Conservation (phyloP, 2,329 filamentous ascomycete genomes). For the Bretziella fagacearum region DNA sequence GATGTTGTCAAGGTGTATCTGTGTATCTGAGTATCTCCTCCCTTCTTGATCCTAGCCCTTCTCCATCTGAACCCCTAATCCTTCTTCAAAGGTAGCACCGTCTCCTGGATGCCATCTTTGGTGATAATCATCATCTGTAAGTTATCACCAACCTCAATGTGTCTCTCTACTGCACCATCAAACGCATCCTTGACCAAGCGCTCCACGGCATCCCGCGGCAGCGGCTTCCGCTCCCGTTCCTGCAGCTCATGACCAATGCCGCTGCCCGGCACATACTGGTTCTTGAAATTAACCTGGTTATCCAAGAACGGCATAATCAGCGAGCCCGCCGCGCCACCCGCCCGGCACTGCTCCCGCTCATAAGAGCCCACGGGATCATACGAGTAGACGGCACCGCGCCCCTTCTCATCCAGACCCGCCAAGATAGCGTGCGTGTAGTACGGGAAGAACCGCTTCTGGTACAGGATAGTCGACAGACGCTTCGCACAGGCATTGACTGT, state of each 20-base stretch:
- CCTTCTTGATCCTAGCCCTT: neutral
- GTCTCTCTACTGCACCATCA: slow-evolving; percentile 91
- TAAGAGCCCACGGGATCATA: slow-evolving; percentile 98
- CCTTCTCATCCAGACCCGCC: slow-evolving; percentile 84
- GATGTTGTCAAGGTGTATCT: too few species aligned
- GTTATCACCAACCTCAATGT: slow-evolving; percentile 95
- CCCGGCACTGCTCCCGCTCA: slow-evolving; percentile 89
- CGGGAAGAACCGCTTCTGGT: slow-evolving; percentile 95
- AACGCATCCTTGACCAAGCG: slow-evolving; percentile 91
- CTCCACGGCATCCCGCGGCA: slow-evolving; percentile 60
- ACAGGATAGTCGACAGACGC: slow-evolving; percentile 85
- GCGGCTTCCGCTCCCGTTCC: slow-evolving; percentile 50
- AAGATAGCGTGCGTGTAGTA: slow-evolving; percentile 96
- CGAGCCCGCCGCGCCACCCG: slow-evolving; percentile 78
- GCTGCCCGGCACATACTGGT: slow-evolving; percentile 82
- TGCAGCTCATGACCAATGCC: slow-evolving; percentile 67
- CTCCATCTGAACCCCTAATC: slow-evolving; percentile 41
- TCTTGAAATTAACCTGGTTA: slow-evolving; percentile 99
- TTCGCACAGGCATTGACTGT: slow-evolving; percentile 87
- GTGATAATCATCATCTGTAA: slow-evolving; percentile 93
- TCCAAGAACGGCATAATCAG: slow-evolving; percentile 98
- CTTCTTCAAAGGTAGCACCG: slow-evolving; percentile 69
- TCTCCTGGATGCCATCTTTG: slow-evolving; percentile 73
- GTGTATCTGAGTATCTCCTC: neutral
- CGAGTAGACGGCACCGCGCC: slow-evolving; percentile 83